These are phyloP conservation scores for Conticribra guillardii DNA, from an alignment of 108 stramenopile species.

Conservation along the genomic window DNA sequence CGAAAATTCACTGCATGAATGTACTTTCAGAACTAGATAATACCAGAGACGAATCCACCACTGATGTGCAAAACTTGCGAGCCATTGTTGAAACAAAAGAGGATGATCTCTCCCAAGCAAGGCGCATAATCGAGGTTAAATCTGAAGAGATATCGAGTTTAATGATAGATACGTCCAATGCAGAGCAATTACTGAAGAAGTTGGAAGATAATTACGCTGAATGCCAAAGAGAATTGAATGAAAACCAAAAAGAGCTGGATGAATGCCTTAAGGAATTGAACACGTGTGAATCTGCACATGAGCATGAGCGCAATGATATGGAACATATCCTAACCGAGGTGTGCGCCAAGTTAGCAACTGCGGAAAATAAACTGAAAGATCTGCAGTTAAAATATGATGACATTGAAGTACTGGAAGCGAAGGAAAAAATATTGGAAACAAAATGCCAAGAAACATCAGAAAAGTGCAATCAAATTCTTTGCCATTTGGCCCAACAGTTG, in stretches of 20 bases:
- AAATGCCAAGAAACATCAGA: constrained; percentile 1
- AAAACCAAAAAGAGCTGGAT: background rate
- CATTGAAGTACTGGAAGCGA: background rate
- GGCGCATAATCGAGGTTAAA: background rate
- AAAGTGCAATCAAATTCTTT: constrained; percentile 1
- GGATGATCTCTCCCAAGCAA: constrained; percentile 19
- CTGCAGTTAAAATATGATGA: background rate
- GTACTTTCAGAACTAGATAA: constrained; percentile 32
- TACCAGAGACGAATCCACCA: constrained; percentile 3
- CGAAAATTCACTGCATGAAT: no score
- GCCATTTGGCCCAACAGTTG: background rate
- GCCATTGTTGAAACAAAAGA: constrained; percentile 13
- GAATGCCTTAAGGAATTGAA: background rate
- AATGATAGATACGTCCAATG: background rate
- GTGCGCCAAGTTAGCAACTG: background rate
- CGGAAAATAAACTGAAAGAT: background rate
- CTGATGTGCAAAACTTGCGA: constrained; percentile 13
- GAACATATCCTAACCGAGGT: background rate
- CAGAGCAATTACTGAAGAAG: no score
- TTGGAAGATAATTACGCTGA: no score
- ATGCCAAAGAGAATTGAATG: no score
- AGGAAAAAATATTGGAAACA: background rate
- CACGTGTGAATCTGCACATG: background rate
- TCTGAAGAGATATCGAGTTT: background rate
- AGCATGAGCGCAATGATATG: background rate